Percentiles rank a stretch among this genome's conserved stretches.
phyloP scores from a whole-genome alignment of 129 eudicot genomes.

The Solidago caesia region DNA sequence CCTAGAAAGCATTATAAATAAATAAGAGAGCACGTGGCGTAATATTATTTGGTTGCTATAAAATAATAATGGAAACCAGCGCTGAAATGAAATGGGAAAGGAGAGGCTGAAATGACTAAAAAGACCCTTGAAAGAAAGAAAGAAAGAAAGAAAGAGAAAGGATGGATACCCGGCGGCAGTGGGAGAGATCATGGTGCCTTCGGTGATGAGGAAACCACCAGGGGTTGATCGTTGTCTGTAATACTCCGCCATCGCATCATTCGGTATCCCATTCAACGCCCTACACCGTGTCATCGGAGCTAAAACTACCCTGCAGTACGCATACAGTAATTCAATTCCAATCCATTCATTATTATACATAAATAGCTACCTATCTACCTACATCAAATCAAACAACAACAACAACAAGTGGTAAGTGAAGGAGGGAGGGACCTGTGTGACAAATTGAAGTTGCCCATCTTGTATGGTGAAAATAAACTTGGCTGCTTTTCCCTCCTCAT shows the following conservation, averaged over 20 bases:
- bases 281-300: conserved; percentile 99
- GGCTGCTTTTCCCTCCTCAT: conserved; percentile 29
- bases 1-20: too few relatives aligned
- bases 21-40: conserved; percentile 6
- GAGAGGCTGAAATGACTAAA: conserved; percentile 6
- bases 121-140: conserved; percentile 14
- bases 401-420: not conserved
- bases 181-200: conserved; percentile 89
- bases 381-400: not conserved
- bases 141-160: not conserved
- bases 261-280: conserved; percentile 64
- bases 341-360: not conserved
- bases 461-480: conserved; percentile 69
- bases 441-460: conserved; percentile 74
- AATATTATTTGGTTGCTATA: not conserved
- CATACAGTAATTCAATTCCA: too few relatives aligned
- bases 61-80: too few relatives aligned
- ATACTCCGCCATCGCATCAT: conserved; percentile 66
- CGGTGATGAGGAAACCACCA: conserved; percentile 90
- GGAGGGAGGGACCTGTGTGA: conserved; percentile 66
- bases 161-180: conserved; percentile 71
- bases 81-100: not conserved
- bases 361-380: too few relatives aligned
- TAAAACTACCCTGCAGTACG: conserved; percentile 65
- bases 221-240: conserved; percentile 72